Percentiles rank a stretch among this genome's conserved stretches.
Conservation (phyloP, 1,139 yeast genomes). For the Suhomyces guaymorum region DNA sequence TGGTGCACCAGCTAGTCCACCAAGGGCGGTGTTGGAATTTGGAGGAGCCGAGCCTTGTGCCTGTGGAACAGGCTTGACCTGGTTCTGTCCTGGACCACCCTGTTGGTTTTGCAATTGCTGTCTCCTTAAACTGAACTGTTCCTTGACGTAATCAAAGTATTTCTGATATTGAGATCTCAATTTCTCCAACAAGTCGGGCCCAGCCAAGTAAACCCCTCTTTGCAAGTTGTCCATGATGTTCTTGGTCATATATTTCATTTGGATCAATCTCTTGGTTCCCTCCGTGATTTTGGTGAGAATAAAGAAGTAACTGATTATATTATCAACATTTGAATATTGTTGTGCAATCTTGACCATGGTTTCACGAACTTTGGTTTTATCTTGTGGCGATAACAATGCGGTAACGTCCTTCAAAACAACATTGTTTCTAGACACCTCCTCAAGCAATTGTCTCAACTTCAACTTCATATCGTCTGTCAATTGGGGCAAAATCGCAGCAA, state of each 20-base stretch:
- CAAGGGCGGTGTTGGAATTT: conserved; percentile 3
- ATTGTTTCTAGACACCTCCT: conserved; percentile 68
- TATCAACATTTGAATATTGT: conserved; percentile 69
- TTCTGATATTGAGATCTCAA: conserved; percentile 71
- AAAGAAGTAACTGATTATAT: conserved; percentile 74
- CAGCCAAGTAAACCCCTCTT: conserved; percentile 62
- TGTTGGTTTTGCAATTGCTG: conserved; percentile 33
- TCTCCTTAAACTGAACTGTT: conserved; percentile 39
- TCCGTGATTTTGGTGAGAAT: conserved; percentile 71
- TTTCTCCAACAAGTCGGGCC: conserved; percentile 68
- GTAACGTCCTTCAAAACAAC: conserved; percentile 69
- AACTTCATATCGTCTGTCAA: conserved; percentile 46
- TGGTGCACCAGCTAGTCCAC: conserved; percentile 7
- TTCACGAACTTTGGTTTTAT: conserved; percentile 62
- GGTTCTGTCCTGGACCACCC: conserved; percentile 8
- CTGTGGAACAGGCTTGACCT: conserved; percentile 3
- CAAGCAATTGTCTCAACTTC: conserved; percentile 61
- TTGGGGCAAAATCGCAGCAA: conserved; percentile 34
- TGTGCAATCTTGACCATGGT: conserved; percentile 60
- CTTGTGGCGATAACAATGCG: conserved; percentile 56
- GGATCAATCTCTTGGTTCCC: conserved; percentile 74
- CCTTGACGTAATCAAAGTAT: conserved; percentile 71
- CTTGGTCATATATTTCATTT: conserved; percentile 76
- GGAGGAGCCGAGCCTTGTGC: conserved; percentile 1
- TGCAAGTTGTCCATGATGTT: conserved; percentile 70